These are phyloP conservation scores for Ceratobasidium sp. DNA, from an alignment of 1,284 basidiomycete genomes.

Conservation along the genomic window DNA sequence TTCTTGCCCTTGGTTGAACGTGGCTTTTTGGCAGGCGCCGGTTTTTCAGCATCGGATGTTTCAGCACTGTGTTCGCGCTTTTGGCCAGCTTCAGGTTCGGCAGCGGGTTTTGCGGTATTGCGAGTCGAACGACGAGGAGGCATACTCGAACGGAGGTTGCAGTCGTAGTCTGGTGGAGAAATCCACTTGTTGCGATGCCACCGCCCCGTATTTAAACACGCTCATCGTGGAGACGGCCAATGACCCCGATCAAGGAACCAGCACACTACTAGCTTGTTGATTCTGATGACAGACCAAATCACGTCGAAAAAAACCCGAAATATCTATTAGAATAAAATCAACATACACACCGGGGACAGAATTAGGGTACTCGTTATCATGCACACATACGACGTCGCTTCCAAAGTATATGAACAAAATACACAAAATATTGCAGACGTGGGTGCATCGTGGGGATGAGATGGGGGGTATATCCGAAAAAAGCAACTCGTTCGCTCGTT, in stretches of 20 bases:
- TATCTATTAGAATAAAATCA: slow-evolving; percentile 36
- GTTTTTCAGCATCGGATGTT: slow-evolving; percentile 2
- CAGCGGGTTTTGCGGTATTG: neutral
- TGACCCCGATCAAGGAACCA: slow-evolving; percentile 26
- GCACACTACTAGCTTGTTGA: neutral
- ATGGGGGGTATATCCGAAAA: slow-evolving; percentile 1
- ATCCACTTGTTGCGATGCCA: neutral
- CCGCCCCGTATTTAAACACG: neutral
- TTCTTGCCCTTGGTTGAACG: slow-evolving; percentile 44
- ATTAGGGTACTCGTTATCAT: slow-evolving; percentile 33
- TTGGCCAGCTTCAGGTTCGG: neutral
- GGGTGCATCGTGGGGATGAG: slow-evolving; percentile 5
- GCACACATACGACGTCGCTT: neutral
- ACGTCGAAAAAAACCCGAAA: slow-evolving; percentile 7
- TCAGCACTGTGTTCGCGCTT: slow-evolving; percentile 26
- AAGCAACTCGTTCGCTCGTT: slow-evolving; percentile 2
- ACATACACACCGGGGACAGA: slow-evolving; percentile 23
- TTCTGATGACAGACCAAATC: neutral
- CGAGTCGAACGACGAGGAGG: slow-evolving; percentile 36
- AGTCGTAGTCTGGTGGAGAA: neutral
- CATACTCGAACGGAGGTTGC: no score
- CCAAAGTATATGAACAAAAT: slow-evolving; percentile 34
- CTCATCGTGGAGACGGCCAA: slow-evolving; percentile 16
- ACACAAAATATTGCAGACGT: slow-evolving; percentile 36
- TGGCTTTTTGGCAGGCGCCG: slow-evolving; percentile 25